Percentiles rank a stretch among this genome's conserved stretches.
Evolutionary conservation across 257 asterid species (phyloP).

Genomic region (Oldenlandia corymbosa): DNA sequence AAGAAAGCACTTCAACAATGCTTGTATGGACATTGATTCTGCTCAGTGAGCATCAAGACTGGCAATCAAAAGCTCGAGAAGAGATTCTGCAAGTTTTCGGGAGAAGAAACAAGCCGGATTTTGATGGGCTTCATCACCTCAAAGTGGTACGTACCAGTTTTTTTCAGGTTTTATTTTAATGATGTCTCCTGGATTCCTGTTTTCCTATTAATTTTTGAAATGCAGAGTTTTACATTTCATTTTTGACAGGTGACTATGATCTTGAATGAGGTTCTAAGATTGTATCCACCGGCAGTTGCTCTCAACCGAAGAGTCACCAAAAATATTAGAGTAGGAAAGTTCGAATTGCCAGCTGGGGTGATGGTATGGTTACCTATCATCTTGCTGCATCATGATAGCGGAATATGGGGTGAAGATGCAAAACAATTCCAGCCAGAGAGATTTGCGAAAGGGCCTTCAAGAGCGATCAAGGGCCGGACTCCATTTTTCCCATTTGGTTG

Average conservation of each 20-base stretch:
- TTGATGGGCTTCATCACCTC: conserved; percentile 24
- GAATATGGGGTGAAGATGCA: conserved; percentile 34
- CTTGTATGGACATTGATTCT: conserved; percentile 54
- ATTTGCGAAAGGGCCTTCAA: conserved; percentile 26
- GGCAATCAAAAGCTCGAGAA: conserved; percentile 36
- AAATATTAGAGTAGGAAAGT: conserved; percentile 20
- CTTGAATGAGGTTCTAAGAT: conserved; percentile 25
- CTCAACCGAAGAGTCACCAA: conserved; percentile 9
- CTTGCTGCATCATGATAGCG: conserved; percentile 22
- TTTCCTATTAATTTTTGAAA: background rate
- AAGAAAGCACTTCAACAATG: conserved; percentile 48
- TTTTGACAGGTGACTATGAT: conserved; percentile 33
- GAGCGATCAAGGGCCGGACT: conserved; percentile 24
- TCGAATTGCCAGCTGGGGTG: conserved; percentile 17
- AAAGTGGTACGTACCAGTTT: conserved; percentile 26
- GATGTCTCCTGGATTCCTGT: background rate
- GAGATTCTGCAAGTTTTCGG: conserved; percentile 35
- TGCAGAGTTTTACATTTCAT: background rate
- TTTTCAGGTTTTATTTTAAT: conserved; percentile 12
- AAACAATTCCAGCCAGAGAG: conserved; percentile 33
- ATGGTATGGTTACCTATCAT: conserved; percentile 18
- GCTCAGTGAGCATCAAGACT: conserved; percentile 34
- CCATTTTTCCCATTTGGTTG: conserved; percentile 29
- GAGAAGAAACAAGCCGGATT: conserved; percentile 19
- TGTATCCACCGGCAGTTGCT: conserved; percentile 25